Percentiles rank a stretch among this genome's conserved stretches.
phyloP scores from a whole-genome alignment of 1,284 basidiomycete genomes.

The Ganoderma resinaceum region DNA sequence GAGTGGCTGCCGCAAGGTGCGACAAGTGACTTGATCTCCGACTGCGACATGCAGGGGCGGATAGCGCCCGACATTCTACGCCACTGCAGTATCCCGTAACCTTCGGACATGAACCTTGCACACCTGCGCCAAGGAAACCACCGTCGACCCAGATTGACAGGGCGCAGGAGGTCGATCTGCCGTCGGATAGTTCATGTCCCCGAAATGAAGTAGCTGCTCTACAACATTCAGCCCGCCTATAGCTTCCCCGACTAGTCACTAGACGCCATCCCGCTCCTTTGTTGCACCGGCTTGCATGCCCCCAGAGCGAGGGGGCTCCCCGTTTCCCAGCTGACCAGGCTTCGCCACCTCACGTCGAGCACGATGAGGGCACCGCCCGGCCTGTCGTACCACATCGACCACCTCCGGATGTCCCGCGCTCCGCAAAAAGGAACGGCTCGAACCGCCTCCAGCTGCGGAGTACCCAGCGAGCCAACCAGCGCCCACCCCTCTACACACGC shows the following conservation, averaged over 20 bases:
- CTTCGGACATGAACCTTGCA: neutral
- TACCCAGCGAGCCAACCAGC: slow-evolving; percentile 1
- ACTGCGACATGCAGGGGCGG: neutral
- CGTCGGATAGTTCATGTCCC: neutral
- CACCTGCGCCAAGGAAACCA: neutral
- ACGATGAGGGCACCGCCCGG: slow-evolving; percentile 20
- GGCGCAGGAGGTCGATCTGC: neutral
- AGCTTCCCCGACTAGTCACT: neutral
- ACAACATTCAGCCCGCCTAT: neutral
- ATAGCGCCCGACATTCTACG: neutral
- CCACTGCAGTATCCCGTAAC: neutral
- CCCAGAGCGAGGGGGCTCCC: slow-evolving; percentile 14
- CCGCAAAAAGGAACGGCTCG: neutral
- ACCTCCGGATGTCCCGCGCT: neutral
- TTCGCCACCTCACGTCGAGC: slow-evolving; percentile 25
- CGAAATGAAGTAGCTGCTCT: neutral
- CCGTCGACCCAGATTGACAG: slow-evolving; percentile 1
- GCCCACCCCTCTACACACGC: neutral
- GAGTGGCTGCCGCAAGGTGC: neutral
- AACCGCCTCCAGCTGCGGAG: slow-evolving; percentile 7
- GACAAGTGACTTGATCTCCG: neutral
- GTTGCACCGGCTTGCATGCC: slow-evolving; percentile 19
- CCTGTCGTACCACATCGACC: slow-evolving; percentile 13
- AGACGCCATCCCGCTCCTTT: slow-evolving; percentile 4
- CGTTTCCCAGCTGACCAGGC: slow-evolving; percentile 24